A percentile compares a stretch with the other conserved stretches of the same genome.
These are phyloP conservation scores for Peronospora belbahrii DNA, from an alignment of 352 stramenopile genomes.

Conservation along the genomic window DNA sequence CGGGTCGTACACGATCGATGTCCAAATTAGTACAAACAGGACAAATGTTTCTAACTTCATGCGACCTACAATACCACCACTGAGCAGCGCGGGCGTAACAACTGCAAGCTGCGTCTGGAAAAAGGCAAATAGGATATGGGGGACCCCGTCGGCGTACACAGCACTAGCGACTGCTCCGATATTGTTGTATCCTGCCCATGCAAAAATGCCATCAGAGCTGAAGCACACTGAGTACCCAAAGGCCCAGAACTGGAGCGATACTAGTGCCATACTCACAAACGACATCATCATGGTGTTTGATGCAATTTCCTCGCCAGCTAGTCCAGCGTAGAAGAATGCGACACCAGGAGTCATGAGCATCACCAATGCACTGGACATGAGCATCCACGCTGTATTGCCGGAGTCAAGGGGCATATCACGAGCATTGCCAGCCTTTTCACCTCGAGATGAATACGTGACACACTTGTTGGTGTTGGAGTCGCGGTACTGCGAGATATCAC, in stretches of 20 bases:
- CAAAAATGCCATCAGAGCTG: constrained; percentile 49
- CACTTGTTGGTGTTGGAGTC: constrained; percentile 31
- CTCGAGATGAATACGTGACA: constrained; percentile 27
- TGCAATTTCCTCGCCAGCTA: constrained; percentile 66
- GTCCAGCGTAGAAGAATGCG: constrained; percentile 73
- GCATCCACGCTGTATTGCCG: constrained; percentile 67
- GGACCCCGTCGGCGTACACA: constrained; percentile 55
- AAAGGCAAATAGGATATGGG: constrained; percentile 65
- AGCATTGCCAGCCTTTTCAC: constrained; percentile 27
- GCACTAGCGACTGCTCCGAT: constrained; percentile 32
- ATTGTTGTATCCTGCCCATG: constrained; percentile 54
- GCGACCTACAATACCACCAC: constrained; percentile 73
- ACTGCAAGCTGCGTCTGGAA: constrained; percentile 82
- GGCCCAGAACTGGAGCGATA: constrained; percentile 77
- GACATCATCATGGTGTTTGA: constrained; percentile 83
- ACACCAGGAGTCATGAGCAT: constrained; percentile 73
- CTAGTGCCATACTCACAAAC: constrained; percentile 63
- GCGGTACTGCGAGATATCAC: constrained; percentile 33
- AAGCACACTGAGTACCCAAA: constrained; percentile 77
- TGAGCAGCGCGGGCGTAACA: constrained; percentile 70
- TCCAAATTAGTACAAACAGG: constrained; percentile 73
- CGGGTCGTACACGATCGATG: constrained; percentile 75
- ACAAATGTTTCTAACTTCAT: constrained; percentile 78
- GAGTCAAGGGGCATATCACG: constrained; percentile 31
- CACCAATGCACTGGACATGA: constrained; percentile 46